A percentile compares a stretch with the other conserved stretches of the same genome.
Conservation (phyloP, 75 land plant genomes). For the Chamaecyparis obtusa region DNA sequence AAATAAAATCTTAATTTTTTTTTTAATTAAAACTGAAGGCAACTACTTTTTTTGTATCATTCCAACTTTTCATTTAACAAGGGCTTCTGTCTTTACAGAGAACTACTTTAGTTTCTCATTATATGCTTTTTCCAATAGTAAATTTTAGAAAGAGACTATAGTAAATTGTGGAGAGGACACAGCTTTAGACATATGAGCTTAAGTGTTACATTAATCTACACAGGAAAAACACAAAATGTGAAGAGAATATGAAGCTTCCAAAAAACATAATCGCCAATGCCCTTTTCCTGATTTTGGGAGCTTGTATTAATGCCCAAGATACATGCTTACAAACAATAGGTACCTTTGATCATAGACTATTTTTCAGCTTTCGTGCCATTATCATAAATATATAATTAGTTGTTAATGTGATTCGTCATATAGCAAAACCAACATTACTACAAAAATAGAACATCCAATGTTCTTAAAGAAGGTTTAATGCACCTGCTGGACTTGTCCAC, state of each 20-base stretch:
- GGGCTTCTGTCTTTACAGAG: not conserved
- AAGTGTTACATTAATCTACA: not conserved
- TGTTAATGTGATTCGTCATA: not conserved
- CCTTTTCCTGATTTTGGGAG: not conserved
- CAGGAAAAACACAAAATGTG: not conserved
- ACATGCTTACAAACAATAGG: not conserved
- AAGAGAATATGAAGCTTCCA: not conserved
- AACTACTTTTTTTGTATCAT: no score
- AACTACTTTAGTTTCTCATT: not conserved
- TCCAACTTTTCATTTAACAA: not conserved
- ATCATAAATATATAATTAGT: not conserved
- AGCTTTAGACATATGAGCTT: not conserved
- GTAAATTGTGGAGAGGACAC: not conserved
- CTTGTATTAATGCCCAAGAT: not conserved
- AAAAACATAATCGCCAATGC: not conserved
- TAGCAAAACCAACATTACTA: not conserved
- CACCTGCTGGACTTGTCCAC: conserved; percentile 90
- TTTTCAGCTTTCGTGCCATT: not conserved
- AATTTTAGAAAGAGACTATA: not conserved
- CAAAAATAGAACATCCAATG: not conserved
- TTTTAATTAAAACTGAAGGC: not conserved
- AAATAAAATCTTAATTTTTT: not conserved
- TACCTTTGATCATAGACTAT: not conserved
- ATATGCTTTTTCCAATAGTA: no score
- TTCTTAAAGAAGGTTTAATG: not conserved